Percentiles rank a stretch among this genome's conserved stretches.
These are phyloP conservation scores for Tripidium arundinaceum DNA, from an alignment of 202 grass and related monocot genomes.

Conservation along the genomic window DNA sequence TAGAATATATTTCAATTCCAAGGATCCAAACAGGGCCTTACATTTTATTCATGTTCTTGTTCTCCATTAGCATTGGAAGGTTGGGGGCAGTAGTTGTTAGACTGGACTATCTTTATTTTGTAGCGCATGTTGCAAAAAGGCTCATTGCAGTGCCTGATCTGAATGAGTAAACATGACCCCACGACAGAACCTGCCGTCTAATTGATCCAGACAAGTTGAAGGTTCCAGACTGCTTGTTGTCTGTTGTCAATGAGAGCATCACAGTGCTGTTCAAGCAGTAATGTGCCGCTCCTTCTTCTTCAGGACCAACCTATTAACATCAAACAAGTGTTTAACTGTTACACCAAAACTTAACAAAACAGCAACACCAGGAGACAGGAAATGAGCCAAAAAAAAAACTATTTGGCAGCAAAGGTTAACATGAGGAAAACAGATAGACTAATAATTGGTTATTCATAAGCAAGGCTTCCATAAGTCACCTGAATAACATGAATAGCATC, in stretches of 20 bases:
- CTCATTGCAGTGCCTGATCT: not conserved
- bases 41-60: conserved; percentile 1
- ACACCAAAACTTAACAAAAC: too few species aligned
- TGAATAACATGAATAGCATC: too few species aligned
- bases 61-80: not conserved
- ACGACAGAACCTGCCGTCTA: conserved; percentile 51
- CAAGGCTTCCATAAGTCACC: too few species aligned
- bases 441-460: too few species aligned
- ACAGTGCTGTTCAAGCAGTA: conserved; percentile 95
- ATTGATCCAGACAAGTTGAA: conserved; percentile 93
- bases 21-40: too few species aligned
- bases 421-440: too few species aligned
- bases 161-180: not conserved
- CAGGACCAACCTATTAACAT: conserved; percentile 52
- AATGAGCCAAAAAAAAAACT: too few species aligned
- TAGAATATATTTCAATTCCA: too few species aligned
- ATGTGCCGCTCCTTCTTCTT: conserved; percentile 63
- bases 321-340: conserved; percentile 14
- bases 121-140: not conserved
- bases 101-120: not conserved
- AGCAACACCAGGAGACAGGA: too few species aligned
- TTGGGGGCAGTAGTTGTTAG: too few species aligned
- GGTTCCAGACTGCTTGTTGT: conserved; percentile 75
- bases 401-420: too few species aligned
- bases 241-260: conserved; percentile 85